These are phyloP conservation scores for Gossypium mustelinum DNA, from an alignment of 345 rosid genomes.

Conservation along the genomic window DNA sequence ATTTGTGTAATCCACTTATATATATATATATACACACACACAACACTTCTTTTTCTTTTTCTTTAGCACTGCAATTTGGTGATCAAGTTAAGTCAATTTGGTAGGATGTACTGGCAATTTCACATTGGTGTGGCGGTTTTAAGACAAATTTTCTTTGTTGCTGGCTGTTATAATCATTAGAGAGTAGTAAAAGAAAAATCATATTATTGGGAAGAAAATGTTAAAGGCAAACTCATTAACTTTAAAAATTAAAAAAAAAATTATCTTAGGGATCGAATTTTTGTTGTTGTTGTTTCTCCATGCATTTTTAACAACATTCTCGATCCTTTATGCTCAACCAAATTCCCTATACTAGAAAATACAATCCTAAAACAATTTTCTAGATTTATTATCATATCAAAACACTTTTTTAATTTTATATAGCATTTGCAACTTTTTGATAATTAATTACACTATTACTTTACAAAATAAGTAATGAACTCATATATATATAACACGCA, in stretches of 20 bases:
- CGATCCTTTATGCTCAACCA: background rate
- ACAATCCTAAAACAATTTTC: too few relatives aligned
- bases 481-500: too few relatives aligned
- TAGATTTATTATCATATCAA: too few relatives aligned
- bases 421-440: too few relatives aligned
- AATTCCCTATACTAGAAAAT: background rate
- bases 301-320: background rate
- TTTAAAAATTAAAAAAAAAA: background rate
- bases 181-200: background rate
- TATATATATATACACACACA: background rate
- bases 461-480: background rate
- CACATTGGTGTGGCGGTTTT: conserved; percentile 35
- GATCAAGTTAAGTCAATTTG: conserved; percentile 3
- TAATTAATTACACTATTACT: background rate
- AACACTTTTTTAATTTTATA: too few relatives aligned
- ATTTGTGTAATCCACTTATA: conserved; percentile 32
- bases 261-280: background rate
- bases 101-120: conserved; percentile 21
- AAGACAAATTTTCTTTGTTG: background rate
- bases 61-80: background rate
- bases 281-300: background rate
- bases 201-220: background rate
- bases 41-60: too few relatives aligned
- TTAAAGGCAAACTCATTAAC: background rate
- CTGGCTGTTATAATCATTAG: background rate